These are phyloP conservation scores for Cicer judaicum DNA, from an alignment of 306 rosid genomes.

Conservation along the genomic window DNA sequence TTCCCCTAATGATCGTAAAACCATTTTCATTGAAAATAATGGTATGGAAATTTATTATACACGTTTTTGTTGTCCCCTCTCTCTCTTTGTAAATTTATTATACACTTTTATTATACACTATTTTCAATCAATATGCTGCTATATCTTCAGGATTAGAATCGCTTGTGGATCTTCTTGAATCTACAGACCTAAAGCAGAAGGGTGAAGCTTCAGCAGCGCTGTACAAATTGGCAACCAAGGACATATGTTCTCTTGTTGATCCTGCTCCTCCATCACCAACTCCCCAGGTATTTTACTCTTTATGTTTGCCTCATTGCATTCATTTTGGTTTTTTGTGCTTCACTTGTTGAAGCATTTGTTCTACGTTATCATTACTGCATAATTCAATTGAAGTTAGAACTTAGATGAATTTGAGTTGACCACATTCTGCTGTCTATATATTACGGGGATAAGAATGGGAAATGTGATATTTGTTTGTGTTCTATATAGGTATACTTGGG, in stretches of 20 bases:
- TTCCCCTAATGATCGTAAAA: slow-evolving; percentile 66
- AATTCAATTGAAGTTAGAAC: not conserved
- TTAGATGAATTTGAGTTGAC: slow-evolving; percentile 21
- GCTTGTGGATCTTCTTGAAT: slow-evolving; percentile 75
- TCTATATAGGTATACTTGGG: slow-evolving; percentile 75
- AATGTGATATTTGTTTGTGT: not conserved
- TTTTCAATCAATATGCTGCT: slow-evolving; percentile 30
- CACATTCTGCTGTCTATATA: not conserved
- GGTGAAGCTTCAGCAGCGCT: slow-evolving; percentile 83
- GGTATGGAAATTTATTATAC: slow-evolving; percentile 52
- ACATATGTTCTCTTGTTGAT: slow-evolving; percentile 66
- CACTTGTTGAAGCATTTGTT: not conserved
- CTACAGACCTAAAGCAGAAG: slow-evolving; percentile 62
- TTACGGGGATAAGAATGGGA: slow-evolving; percentile 9
- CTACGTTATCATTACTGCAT: not conserved
- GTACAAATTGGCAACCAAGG: slow-evolving; percentile 72
- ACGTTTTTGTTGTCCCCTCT: not conserved
- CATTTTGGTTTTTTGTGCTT: not conserved
- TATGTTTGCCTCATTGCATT: slow-evolving; percentile 5
- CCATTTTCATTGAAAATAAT: slow-evolving; percentile 73
- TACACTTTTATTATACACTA: too few relatives aligned
- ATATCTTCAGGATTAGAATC: slow-evolving; percentile 74
- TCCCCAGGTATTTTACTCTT: slow-evolving; percentile 62
- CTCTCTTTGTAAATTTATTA: not conserved
- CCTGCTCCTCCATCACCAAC: slow-evolving; percentile 86